Percentiles rank a stretch among this genome's conserved stretches.
phyloP scores from a whole-genome alignment of 495 filamentous ascomycete genomes.

The Talaromyces thailandensis region DNA sequence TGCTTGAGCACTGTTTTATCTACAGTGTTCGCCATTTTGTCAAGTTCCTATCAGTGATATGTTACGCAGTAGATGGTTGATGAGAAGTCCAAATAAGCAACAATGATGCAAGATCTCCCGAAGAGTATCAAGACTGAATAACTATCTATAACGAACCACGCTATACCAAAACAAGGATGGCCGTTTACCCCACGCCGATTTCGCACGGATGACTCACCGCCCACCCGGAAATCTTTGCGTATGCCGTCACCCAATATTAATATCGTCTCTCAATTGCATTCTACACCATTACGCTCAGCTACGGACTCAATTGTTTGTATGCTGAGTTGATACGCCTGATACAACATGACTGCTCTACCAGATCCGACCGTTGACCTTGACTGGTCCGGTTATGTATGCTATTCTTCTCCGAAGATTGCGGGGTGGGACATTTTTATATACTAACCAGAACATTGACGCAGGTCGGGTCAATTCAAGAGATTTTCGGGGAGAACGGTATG shows the following conservation, averaged over 20 bases:
- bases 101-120: background rate
- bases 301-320: background rate
- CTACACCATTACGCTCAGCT: background rate
- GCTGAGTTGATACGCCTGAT: background rate
- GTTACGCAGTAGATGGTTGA: background rate
- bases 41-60: too few species aligned
- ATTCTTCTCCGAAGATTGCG: background rate
- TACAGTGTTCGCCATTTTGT: background rate
- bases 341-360: slow-evolving; percentile 25
- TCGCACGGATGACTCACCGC: slow-evolving; percentile 8
- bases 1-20: background rate
- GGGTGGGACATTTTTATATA: background rate
- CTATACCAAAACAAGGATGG: background rate
- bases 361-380: slow-evolving; percentile 71
- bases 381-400: slow-evolving; percentile 60
- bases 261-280: background rate
- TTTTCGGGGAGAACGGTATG: slow-evolving; percentile 36
- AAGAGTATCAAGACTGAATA: too few species aligned
- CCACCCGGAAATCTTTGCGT: background rate
- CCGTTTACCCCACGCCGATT: slow-evolving; percentile 5
- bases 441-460: background rate
- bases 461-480: slow-evolving; percentile 59
- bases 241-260: background rate
- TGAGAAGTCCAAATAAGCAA: background rate
- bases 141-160: background rate